Evolutionary conservation across 1,139 yeast species (phyloP).

Genomic region (Taphrina betulina): DNA sequence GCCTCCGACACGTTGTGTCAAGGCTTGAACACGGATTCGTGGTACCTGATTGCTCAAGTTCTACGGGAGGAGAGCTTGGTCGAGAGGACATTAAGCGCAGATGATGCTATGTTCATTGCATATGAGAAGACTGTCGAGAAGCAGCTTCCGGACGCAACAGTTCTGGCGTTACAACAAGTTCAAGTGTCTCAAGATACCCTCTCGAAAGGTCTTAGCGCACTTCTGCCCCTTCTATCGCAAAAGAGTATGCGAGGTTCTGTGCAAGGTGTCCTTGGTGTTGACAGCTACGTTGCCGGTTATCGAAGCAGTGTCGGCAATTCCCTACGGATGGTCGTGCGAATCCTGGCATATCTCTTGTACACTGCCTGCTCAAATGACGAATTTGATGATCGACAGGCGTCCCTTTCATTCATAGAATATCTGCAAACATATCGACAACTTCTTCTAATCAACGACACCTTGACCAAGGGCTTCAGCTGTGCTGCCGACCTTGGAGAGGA

Average conservation of each 20-base stretch:
- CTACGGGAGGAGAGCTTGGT: not conserved
- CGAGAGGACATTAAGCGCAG: constrained; percentile 26
- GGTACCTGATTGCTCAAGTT: not conserved
- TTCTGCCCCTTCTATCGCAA: too few relatives aligned
- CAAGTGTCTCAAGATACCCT: not conserved
- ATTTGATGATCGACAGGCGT: constrained; percentile 2
- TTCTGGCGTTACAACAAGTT: not conserved
- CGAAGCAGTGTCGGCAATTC: not conserved
- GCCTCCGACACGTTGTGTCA: not conserved
- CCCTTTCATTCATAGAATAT: constrained; percentile 9
- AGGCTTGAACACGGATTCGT: not conserved
- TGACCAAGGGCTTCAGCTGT: too few relatives aligned
- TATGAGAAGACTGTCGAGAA: constrained; percentile 16
- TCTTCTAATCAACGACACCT: not conserved
- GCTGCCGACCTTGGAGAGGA: too few relatives aligned
- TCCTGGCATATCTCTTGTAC: constrained; percentile 1
- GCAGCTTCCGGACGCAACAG: not conserved
- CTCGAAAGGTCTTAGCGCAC: too few relatives aligned
- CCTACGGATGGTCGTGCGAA: not conserved
- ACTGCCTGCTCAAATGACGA: constrained; percentile 10
- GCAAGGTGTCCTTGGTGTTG: constrained; percentile 7
- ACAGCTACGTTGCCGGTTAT: constrained; percentile 15
- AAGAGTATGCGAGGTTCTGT: not conserved
- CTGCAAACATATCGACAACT: constrained; percentile 1
- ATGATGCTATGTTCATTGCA: constrained; percentile 15